These are phyloP conservation scores for Plasmodium blacklocki DNA, from an alignment of 169 alveolate species.

Conservation along the genomic window DNA sequence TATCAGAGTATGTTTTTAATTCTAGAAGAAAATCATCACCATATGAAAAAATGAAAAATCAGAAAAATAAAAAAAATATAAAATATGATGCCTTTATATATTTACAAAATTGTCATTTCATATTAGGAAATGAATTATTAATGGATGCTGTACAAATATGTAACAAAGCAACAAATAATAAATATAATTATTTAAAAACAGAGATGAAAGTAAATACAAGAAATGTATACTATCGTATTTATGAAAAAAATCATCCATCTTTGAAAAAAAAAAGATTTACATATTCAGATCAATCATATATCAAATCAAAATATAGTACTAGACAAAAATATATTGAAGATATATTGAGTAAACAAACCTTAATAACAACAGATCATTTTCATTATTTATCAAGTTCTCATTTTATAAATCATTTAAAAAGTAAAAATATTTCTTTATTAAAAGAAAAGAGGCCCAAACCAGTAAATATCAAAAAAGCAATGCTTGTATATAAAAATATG, in stretches of 20 bases:
- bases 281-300: not conserved
- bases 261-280: constrained; percentile 4
- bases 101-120: constrained; percentile 56
- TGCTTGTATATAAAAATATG: constrained; percentile 50
- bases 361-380: constrained; percentile 39
- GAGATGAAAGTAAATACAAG: constrained; percentile 58
- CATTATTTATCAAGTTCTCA: constrained; percentile 29
- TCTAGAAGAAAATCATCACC: not conserved
- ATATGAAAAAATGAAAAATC: not conserved
- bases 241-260: no score
- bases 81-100: constrained; percentile 46
- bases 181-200: constrained; percentile 10
- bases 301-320: not conserved
- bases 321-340: not conserved
- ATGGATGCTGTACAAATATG: constrained; percentile 51
- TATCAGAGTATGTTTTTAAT: constrained; percentile 25
- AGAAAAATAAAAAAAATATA: constrained; percentile 13
- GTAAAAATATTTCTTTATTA: not conserved
- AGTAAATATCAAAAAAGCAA: constrained; percentile 18
- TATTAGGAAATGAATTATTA: constrained; percentile 68
- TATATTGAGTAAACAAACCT: constrained; percentile 23
- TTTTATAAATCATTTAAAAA: not conserved
- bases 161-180: constrained; percentile 4
- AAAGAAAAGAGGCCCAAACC: not conserved
- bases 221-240: constrained; percentile 14